Base-by-base conservation (phyloP, 2,329 filamentous ascomycete species). In the Epicoccum nigrum region DNA sequence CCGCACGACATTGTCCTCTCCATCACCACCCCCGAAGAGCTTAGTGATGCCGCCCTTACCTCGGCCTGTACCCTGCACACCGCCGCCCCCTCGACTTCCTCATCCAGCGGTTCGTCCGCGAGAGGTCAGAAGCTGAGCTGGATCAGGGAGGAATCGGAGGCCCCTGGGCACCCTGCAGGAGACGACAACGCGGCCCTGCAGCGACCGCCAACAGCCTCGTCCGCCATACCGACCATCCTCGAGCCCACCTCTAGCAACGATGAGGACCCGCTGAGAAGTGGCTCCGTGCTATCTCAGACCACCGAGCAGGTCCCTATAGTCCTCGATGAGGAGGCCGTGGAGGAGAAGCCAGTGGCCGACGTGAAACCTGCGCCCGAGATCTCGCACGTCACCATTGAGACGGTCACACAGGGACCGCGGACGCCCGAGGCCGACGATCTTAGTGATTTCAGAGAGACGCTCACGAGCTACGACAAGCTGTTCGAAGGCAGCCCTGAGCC, bases 121-220 rank as follows among this genome's bases (percentile, higher is more conserved):
- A 85, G 88, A 52, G 83, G 86, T 67, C 84, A 87, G 64, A 86
- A 90, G 60, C 78, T 97, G 63, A 88, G 93, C 77, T 93, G 96
- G 76, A 97, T 97, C 70, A 86, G 88, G n/a, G 94, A 97, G 75
- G 90, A 94, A 76, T 89, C 88, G 45, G 91, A 95, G 68, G 92
- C 96, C 75, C 51, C 52, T 30, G 83, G 57, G 78, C 84, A 65
- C 43, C 52, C 49, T 6, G 59, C 47, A 7, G 55, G 32, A 17
- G 60, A 65, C 23, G 62, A 65, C 38, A 51, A 42, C 32, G 31
- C 58, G 1, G 30, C 21, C 54, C 13, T 43, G 46, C 46, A 43
- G 49, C 59, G 60, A n/a, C 60, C 67, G 13, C 34, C 54, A 7
- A 62, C 67, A 2, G 57, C 64, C n/a, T 51, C 57, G 13, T 59